These are phyloP conservation scores for Fistulifera solaris DNA, from an alignment of 108 stramenopile genomes.

Conservation along the genomic window DNA sequence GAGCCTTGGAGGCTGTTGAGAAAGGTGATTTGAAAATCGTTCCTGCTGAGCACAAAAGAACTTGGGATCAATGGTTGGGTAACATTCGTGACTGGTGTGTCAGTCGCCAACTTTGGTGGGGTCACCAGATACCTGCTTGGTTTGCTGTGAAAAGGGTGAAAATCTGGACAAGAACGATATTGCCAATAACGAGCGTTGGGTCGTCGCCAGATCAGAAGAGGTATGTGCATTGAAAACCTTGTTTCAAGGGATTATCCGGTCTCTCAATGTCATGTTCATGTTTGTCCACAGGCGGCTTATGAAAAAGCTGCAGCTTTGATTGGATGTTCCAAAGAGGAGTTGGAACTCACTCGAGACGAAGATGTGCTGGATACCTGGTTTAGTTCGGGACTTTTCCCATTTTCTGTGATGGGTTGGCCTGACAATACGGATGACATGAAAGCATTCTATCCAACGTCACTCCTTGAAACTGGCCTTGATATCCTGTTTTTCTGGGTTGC, in stretches of 20 bases:
- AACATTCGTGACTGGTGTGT: constrained; percentile 99
- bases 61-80: constrained; percentile 96
- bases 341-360: constrained; percentile 87
- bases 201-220: constrained; percentile 89
- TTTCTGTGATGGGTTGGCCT: constrained; percentile 99
- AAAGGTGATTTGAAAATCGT: constrained; percentile 91
- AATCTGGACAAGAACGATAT: constrained; percentile 67
- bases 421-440: constrained; percentile 88
- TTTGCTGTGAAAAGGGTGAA: constrained; percentile 84
- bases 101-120: constrained; percentile 99
- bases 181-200: constrained; percentile 88
- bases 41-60: constrained; percentile 89
- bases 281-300: constrained; percentile 50
- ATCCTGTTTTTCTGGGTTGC: constrained; percentile 99
- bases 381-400: constrained; percentile 97
- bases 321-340: constrained; percentile 68
- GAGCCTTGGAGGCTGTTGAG: constrained; percentile 88
- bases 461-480: constrained; percentile 98
- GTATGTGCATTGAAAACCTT: constrained; percentile 17
- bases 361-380: constrained; percentile 99
- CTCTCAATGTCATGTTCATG: background rate
- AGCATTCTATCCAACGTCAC: constrained; percentile 98
- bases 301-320: constrained; percentile 70
- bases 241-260: background rate
- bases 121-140: constrained; percentile 99